Base-by-base conservation (phyloP, 2,329 filamentous ascomycete genomes). In the Lachnellula arida region DNA sequence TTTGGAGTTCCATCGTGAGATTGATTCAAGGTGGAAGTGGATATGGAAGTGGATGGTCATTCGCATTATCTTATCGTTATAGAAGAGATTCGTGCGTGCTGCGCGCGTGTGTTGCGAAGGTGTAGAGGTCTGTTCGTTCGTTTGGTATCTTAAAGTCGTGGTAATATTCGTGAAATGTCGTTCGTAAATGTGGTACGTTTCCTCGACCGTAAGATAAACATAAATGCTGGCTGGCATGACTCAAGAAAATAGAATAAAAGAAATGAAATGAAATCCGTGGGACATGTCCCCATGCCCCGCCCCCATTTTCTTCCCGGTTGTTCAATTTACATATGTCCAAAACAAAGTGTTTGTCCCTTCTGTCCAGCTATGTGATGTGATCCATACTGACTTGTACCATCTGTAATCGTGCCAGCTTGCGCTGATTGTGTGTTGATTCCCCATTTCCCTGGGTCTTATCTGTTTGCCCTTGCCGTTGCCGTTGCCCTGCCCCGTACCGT, bases 311-410 rank as follows among this genome's bases (percentile, higher is more conserved):
- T 44, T 32, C 28, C 28, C 28, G 28, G 28, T 32, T 32, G 28
- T 32, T 32, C 61, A 62, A 62, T 60, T 62, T 63, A 62, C 61
- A 62, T 28, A 23, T 56, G 49, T 53, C 35, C 49, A 47, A 49
- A 50, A 56, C 46, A 59, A 54, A 32, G 23, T 54, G 48, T 53
- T 53, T 55, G 53, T 52, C 60, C 53, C 55, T 51, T 59, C 59
- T 55, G 55, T 40, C 15, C 14, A 40, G n/a, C 42, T 44, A 23
- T 44, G 44, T 53, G 57, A 56, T 35, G 39, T 55, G 57, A 59
- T 35, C 54, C 46, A 53, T 47, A 23, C 49, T 56, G 47, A 52
- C 51, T 48, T 57, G 51, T 54, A 54, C 37, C n/a, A 39, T 53
- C 37, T 25, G 40, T 43, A 2, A 23, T 40, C n/a, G 34, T 53